A percentile compares a stretch with the other conserved stretches of the same genome.
These are phyloP conservation scores for Mycena floridula DNA, from an alignment of 768 basidiomycete genomes.

Conservation along the genomic window DNA sequence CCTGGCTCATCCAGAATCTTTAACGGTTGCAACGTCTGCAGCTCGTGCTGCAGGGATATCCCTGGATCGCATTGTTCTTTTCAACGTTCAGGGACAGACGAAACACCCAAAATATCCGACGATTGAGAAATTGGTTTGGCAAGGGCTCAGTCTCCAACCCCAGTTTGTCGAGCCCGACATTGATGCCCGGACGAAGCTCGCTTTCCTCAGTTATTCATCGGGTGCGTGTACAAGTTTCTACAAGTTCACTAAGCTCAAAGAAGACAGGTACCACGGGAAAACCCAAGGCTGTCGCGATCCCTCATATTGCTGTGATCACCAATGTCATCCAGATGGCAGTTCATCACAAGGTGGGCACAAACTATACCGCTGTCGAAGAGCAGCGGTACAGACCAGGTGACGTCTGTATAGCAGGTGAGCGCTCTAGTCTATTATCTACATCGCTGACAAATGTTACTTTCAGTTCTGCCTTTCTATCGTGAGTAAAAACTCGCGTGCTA, in stretches of 20 bases:
- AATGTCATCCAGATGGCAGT: slow-evolving; percentile 57
- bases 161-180: slow-evolving; percentile 46
- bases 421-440: neutral
- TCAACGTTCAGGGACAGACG: slow-evolving; percentile 20
- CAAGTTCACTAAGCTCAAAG: neutral
- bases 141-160: slow-evolving; percentile 34
- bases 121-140: slow-evolving; percentile 40
- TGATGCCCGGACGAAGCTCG: slow-evolving; percentile 65
- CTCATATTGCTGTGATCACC: slow-evolving; percentile 52
- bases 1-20: slow-evolving; percentile 39
- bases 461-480: slow-evolving; percentile 62
- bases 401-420: slow-evolving; percentile 49
- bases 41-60: slow-evolving; percentile 30
- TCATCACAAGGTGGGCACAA: slow-evolving; percentile 43
- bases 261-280: slow-evolving; percentile 56
- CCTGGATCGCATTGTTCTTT: slow-evolving; percentile 35
- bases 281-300: slow-evolving; percentile 65
- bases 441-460: neutral
- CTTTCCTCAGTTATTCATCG: slow-evolving; percentile 68
- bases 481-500: slow-evolving; percentile 15
- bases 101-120: slow-evolving; percentile 14
- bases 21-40: slow-evolving; percentile 37
- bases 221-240: slow-evolving; percentile 15
- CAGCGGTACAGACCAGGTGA: slow-evolving; percentile 57
- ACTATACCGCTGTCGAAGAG: slow-evolving; percentile 37